Evolutionary conservation across 1,284 basidiomycete genomes (phyloP), one percentile per base, ranked within the genome.

Genomic region (Boletus mariae): DNA sequence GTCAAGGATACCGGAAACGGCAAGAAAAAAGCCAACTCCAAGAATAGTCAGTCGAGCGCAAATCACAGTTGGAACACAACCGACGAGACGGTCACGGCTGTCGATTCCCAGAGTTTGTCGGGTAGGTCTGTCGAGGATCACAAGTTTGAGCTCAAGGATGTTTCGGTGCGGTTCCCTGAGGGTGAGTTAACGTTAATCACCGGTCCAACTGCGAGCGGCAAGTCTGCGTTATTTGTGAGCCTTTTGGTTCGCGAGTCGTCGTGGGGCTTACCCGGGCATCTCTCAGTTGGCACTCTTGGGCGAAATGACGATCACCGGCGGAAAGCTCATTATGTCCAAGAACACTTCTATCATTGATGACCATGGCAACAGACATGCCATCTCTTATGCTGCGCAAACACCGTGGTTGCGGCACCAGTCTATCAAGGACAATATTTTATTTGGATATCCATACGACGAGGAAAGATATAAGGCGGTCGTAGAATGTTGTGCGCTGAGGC

Each of bases 121-220:
- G 47, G 50, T n/a, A 37, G 52, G 6, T 61, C 50, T 15, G 61
- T 41, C 51, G 59, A 51, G 17, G 72, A 77, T 46, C 71, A 71
- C 55, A 65, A 64, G n/a, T 88, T 88, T 59, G 79, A 80, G 58
- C 69, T 89, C 12, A 68, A 64, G 34, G 77, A 85, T 59, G 73
- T 87, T 46, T 74, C 70, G 49, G 70, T 88, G 48, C 65, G 72
- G 40, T 85, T 89, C 67, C 86, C 86, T 0, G 74, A 80, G 4
- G 80, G 83, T 10, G 73, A 78, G 58, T 58, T 85, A 38, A 76
- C 77, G 8, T 65, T 20, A 20, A 20, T 20, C 17, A 17, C 17
- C 49, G 81, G 80, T 5, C 81, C 85, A 0, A 87, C 85, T 0
- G 87, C 84, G 0, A 80, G 80, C 31, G 86, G 86, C n/a, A 90